These are phyloP conservation scores for Pleurotus platypus DNA, from an alignment of 768 basidiomycete genomes.

Conservation along the genomic window DNA sequence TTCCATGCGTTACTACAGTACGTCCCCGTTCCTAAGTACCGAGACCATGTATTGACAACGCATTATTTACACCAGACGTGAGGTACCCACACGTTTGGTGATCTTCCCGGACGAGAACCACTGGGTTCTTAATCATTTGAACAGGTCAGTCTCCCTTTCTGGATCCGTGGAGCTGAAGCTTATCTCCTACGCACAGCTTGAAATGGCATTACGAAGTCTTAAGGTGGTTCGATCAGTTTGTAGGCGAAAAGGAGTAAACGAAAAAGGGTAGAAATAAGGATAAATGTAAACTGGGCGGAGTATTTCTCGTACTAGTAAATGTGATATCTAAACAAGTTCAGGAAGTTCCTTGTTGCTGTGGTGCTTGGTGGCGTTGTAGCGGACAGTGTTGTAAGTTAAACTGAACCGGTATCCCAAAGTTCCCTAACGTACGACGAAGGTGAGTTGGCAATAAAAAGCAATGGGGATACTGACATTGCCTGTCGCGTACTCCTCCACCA, in stretches of 20 bases:
- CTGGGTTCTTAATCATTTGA: slow-evolving; percentile 82
- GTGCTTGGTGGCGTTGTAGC: not conserved
- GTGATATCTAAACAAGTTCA: too few relatives aligned
- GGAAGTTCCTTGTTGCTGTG: not conserved
- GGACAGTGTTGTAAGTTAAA: not conserved
- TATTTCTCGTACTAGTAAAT: too few relatives aligned
- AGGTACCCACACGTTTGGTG: slow-evolving; percentile 71
- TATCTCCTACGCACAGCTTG: slow-evolving; percentile 41
- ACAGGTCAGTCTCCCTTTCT: slow-evolving; percentile 44
- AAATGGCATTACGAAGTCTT: slow-evolving; percentile 97
- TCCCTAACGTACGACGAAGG: not conserved
- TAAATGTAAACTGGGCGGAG: too few relatives aligned
- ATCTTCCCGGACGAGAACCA: slow-evolving; percentile 92
- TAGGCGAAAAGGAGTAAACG: slow-evolving; percentile 32
- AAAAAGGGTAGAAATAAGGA: not conserved
- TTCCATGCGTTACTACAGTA: slow-evolving; percentile 87
- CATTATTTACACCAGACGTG: slow-evolving; percentile 39
- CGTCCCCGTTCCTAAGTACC: slow-evolving; percentile 19
- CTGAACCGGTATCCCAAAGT: not conserved
- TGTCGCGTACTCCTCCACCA: slow-evolving; percentile 41
- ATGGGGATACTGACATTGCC: slow-evolving; percentile 21
- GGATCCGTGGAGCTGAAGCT: not conserved
- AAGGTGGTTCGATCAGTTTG: slow-evolving; percentile 77
- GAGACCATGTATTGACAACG: not conserved
- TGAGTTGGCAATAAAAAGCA: too few relatives aligned